phyloP scores from a whole-genome alignment of 495 filamentous ascomycete species.

The Astrothelium macrocarpum region DNA sequence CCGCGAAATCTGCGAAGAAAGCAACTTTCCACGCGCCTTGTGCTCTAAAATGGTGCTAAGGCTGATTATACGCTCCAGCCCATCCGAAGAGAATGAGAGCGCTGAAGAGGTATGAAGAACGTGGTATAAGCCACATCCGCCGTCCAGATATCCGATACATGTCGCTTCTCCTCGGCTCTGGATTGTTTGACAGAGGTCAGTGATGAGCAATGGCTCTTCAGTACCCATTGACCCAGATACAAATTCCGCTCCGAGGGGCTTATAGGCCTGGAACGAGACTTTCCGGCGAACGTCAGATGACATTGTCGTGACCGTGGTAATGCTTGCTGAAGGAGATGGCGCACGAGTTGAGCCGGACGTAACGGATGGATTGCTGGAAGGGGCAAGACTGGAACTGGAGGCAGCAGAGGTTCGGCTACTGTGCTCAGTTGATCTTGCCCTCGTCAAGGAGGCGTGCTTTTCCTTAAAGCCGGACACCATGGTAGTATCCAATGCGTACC shows the following conservation, averaged over 20 bases:
- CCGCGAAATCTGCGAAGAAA: background rate
- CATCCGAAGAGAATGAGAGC: background rate
- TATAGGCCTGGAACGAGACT: slow-evolving; percentile 1
- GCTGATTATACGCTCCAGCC: background rate
- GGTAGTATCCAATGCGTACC: background rate
- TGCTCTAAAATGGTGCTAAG: background rate
- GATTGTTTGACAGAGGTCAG: background rate
- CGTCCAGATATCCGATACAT: background rate
- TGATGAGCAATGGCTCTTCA: background rate
- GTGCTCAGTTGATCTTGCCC: background rate
- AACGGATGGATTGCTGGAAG: background rate
- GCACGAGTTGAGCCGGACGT: background rate
- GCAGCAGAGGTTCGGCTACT: background rate
- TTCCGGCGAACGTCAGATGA: background rate
- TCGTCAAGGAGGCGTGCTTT: background rate
- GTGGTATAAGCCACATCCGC: background rate
- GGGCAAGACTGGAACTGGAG: slow-evolving; percentile 2
- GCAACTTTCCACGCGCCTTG: background rate
- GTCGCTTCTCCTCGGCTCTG: background rate
- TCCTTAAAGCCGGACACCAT: background rate
- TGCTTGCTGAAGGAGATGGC: background rate
- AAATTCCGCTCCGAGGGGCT: background rate
- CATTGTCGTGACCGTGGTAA: background rate
- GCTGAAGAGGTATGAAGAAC: background rate
- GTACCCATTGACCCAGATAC: background rate